Evolutionary conservation across 768 basidiomycete species (phyloP).

Genomic region (Auriscalpium orientale): DNA sequence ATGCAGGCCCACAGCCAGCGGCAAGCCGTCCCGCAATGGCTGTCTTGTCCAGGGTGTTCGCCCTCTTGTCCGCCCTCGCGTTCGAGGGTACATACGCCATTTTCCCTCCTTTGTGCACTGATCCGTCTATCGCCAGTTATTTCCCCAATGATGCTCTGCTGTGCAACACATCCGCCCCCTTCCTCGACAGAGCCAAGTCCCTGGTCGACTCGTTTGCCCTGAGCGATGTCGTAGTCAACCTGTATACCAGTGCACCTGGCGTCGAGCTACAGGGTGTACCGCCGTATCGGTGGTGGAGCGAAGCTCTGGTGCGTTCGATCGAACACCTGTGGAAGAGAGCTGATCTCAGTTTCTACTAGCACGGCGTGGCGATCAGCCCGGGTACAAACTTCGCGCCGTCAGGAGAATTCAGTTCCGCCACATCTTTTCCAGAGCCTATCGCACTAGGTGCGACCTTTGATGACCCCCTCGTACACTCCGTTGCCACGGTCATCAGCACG

Average conservation of each 20-base stretch:
- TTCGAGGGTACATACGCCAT: too few species aligned
- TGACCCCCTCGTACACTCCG: conserved; percentile 39
- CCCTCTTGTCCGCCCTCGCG: too few species aligned
- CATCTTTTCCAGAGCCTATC: conserved; percentile 53
- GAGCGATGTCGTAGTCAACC: conserved; percentile 44
- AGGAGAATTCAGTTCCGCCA: conserved; percentile 49
- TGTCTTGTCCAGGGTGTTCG: too few species aligned
- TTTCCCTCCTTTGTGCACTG: too few species aligned
- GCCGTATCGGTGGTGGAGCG: conserved; percentile 54
- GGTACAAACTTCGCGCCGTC: conserved; percentile 42
- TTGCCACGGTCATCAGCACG: conserved; percentile 46
- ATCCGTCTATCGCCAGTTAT: too few species aligned
- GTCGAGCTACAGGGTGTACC: conserved; percentile 50
- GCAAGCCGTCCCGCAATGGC: too few species aligned
- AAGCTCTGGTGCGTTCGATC: conserved; percentile 38
- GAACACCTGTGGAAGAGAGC: not conserved
- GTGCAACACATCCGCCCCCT: conserved; percentile 38
- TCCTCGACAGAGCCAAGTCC: conserved; percentile 41
- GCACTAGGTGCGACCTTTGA: conserved; percentile 49
- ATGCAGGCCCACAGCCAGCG: too few species aligned
- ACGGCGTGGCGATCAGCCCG: conserved; percentile 47
- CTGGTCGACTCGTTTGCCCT: conserved; percentile 42
- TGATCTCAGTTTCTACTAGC: conserved; percentile 25
- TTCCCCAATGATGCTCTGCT: conserved; percentile 10
- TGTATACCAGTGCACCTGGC: conserved; percentile 40